Conservation (phyloP, 2,329 filamentous ascomycete species). For the Claviceps humidiphila region DNA sequence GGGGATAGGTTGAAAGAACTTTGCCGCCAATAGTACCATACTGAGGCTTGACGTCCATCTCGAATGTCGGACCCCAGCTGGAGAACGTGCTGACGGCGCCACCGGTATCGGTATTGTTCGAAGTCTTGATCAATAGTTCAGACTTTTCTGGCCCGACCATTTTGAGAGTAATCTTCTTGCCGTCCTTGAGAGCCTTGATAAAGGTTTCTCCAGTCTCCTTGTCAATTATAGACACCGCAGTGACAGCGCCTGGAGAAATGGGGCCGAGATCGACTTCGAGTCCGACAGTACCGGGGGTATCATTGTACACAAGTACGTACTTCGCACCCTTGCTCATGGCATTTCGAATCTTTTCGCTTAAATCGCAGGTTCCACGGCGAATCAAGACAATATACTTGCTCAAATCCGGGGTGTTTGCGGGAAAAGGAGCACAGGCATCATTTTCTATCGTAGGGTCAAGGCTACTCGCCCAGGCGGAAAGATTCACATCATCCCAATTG, state of each 20-base stretch:
- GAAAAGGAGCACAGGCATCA: slow-evolving; percentile 39
- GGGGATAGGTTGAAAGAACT: slow-evolving; percentile 45
- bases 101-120: slow-evolving; percentile 21
- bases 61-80: slow-evolving; percentile 48
- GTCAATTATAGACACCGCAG: slow-evolving; percentile 28
- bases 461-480: slow-evolving; percentile 36
- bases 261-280: slow-evolving; percentile 17
- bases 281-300: slow-evolving; percentile 20
- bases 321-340: slow-evolving; percentile 41
- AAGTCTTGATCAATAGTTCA: slow-evolving; percentile 18
- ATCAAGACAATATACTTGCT: slow-evolving; percentile 45
- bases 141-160: slow-evolving; percentile 22
- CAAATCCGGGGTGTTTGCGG: slow-evolving; percentile 42
- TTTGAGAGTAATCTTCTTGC: slow-evolving; percentile 28
- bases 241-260: slow-evolving; percentile 12
- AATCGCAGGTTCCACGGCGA: slow-evolving; percentile 44
- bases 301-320: slow-evolving; percentile 52
- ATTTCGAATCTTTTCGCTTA: slow-evolving; percentile 39
- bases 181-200: slow-evolving; percentile 28
- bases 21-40: slow-evolving; percentile 41
- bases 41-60: slow-evolving; percentile 43
- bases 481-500: slow-evolving; percentile 30
- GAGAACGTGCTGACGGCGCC: slow-evolving; percentile 40
- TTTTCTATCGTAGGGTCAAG: slow-evolving; percentile 33
- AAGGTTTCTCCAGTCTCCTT: slow-evolving; percentile 28